Base-by-base conservation (phyloP, 2,329 filamentous ascomycete species). In the Daldinia eschscholtzii region DNA sequence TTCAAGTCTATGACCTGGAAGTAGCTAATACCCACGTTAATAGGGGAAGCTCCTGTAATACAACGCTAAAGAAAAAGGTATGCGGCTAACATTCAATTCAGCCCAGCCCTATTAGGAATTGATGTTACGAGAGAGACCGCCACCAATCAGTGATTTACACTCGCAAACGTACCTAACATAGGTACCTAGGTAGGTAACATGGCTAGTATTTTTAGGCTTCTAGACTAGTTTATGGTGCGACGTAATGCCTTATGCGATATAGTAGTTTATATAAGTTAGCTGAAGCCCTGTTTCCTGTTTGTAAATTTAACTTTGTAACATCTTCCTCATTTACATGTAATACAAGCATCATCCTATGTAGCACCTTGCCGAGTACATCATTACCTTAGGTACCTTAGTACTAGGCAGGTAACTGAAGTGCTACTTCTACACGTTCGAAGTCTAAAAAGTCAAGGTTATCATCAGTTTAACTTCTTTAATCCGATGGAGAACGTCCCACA, bases 401-500 rank as follows among this genome's bases (percentile, higher is more conserved):
- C 20, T 23, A 23, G 2, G 20, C 20, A 23, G 2, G 20, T 23
- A 23, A 23, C 20, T 23, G 20, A 23, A 23, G 20, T 23, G 20
- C 20, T 23, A 23, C 20, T 23, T 23, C 20, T 23, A 23, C 20
- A 23, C 20, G 20, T 23, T 23, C 20, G 2, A 23, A 23, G 20
- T 23, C 20, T 23, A 23, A 23, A 23, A 23, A 23, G 20, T 23
- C 20, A 23, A 23, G 20, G 20, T 23, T 23, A 23, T 41, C 18
- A 13, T 18, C 15, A n/a, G 5, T 41, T 41, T 46, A 15, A 12
- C 12, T 50, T 10, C 5, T 30, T 7, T 1, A 18, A 52, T 52
- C 15, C 26, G 26, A 52, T 52, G 46, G 46, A 52, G 46, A 52
- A 52, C 46, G 46, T 30, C 15, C 15, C 15, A n/a, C 9, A 52